phyloP scores from a whole-genome alignment of 345 rosid species.

The Eucalyptus erythrocorys region DNA sequence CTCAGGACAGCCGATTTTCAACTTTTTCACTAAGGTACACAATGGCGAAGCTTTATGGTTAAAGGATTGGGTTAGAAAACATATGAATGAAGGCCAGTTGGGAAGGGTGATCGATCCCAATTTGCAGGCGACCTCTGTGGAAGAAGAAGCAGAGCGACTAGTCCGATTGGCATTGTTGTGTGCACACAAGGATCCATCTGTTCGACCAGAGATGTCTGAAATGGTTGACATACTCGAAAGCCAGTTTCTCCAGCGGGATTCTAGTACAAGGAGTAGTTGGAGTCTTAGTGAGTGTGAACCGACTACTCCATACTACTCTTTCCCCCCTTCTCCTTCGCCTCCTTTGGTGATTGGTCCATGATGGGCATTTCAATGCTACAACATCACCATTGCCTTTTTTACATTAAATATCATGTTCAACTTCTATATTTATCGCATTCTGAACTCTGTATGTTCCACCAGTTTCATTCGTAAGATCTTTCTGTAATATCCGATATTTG shows the following conservation, averaged over 20 bases:
- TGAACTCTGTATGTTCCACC: neutral
- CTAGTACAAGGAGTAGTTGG: neutral
- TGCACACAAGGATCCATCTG: neutral
- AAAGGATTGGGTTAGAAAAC: neutral
- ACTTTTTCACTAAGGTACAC: neutral
- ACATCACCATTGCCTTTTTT: neutral
- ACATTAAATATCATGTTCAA: neutral
- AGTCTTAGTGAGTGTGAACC: neutral
- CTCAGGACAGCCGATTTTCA: neutral
- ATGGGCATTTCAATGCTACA: neutral
- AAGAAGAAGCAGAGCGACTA: neutral
- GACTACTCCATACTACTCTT: neutral
- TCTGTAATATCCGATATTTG: neutral
- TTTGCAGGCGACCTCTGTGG: neutral
- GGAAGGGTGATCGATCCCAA: neutral
- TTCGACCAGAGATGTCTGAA: neutral
- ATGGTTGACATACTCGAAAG: neutral
- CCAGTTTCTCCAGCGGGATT: neutral
- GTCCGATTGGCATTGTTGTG: neutral
- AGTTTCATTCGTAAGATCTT: neutral
- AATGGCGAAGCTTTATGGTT: neutral
- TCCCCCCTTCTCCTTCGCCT: neutral
- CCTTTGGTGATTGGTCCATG: neutral
- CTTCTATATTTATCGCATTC: neutral
- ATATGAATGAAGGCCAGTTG: neutral